Evolutionary conservation across 345 rosid species (phyloP), one percentile per base, ranked within the genome.

Genomic region (Balakata baccata): DNA sequence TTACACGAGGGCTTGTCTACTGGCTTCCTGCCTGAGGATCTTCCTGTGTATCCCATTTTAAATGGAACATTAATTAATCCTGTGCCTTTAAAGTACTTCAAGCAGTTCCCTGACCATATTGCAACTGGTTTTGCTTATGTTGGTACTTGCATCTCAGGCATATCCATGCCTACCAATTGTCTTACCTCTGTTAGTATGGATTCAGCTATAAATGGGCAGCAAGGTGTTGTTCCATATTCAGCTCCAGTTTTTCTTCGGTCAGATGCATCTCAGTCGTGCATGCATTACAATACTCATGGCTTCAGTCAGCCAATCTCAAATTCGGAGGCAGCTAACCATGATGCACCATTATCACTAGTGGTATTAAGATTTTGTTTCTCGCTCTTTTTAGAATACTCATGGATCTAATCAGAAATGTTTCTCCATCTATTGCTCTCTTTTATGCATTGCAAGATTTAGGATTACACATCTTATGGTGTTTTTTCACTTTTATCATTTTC

Each of bases 51-150:
- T 81, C 99, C 96, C 11, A 75, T 89, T 51, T 72, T 84, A 39
- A 93, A 90, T 80, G 92, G 92, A 45, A 67, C 85, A 39, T 52
- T 87, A 77, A 59, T 81, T 3, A 88, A 80, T 75, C 85, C 98
- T 7, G 91, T 90, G 14, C 98, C 99, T 6, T 74, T 96, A 66
- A 90, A 87, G 77, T 91, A 85, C 87, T 96, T 92, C 80, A 88
- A 81, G 82, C 95, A 90, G 86, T 91, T 87, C 76, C 97, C 98
- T 56, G 92, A 89, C 53, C 99, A 92, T 79, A 85, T 93, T 64
- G 85, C 92, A 58, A 84, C 94, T 64, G 96, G 98, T 41, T 96
- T 92, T 83, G 85, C 84, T 16, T 87, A 87, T 83, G 80, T 90
- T 47, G 80, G 80, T 64, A 49, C 70, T 68, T 81, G 77, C 75